Conservation (phyloP, 164 flowering plant genomes). For the Tetracentron sinense region DNA sequence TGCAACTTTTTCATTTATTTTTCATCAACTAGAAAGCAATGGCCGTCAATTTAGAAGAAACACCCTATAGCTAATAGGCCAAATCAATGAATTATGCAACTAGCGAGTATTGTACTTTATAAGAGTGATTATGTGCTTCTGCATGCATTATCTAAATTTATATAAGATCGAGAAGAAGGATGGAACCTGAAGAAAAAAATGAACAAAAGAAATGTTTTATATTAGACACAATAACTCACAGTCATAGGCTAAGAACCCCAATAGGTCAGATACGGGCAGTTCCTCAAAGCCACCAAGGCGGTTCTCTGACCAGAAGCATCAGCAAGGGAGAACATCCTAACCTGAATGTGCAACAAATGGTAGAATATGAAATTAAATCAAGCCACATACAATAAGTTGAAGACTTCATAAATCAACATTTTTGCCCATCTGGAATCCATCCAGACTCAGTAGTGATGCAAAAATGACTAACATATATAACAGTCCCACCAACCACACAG, state of each 20-base stretch:
- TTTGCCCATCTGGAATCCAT: slow-evolving; percentile 5
- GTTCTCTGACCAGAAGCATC: slow-evolving; percentile 81
- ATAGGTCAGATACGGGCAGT: slow-evolving; percentile 74
- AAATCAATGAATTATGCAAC: too few species aligned
- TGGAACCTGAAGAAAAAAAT: not conserved
- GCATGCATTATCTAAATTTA: too few species aligned
- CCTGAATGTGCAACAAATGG: slow-evolving; percentile 36
- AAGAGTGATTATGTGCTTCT: too few species aligned
- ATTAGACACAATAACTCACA: slow-evolving; percentile 47
- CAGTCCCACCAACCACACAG: too few species aligned
- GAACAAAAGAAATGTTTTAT: not conserved
- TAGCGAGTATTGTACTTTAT: too few species aligned
- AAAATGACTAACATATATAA: not conserved
- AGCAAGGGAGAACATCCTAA: slow-evolving; percentile 76
- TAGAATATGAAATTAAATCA: slow-evolving; percentile 7
- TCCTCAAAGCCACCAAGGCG: slow-evolving; percentile 78
- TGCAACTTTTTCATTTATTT: too few species aligned
- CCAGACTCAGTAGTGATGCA: not conserved
- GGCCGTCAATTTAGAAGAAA: too few species aligned
- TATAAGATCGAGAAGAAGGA: too few species aligned
- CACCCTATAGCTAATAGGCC: too few species aligned
- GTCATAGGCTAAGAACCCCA: slow-evolving; percentile 84
- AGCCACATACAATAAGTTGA: not conserved
- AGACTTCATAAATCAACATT: not conserved
- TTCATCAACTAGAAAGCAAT: too few species aligned